Base-by-base conservation (phyloP, 2,329 filamentous ascomycete genomes). In the Teratosphaeria viscida region DNA sequence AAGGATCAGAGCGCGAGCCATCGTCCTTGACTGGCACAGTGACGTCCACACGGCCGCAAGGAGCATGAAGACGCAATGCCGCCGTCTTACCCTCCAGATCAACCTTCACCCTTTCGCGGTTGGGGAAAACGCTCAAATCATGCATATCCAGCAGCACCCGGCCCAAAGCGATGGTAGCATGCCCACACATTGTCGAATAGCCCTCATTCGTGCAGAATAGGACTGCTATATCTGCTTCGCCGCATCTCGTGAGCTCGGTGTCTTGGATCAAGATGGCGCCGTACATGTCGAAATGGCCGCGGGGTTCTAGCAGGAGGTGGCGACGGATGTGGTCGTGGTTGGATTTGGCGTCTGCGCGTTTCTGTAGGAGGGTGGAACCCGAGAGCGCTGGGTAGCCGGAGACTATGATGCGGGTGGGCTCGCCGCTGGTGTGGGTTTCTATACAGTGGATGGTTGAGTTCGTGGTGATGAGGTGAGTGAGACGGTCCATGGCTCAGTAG, bases 251-350 rank as follows among this genome's bases (percentile, higher is more conserved):
- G 6, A 55, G 52, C n/a, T 78, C 78, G 4, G 78, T 79, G 23
- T 74, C 70, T 0, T 66, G 72, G 1, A 68, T 63, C 52, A 81
- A 68, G 29, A 81, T 72, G 5, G 78, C 78, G 2, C 79, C 79
- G 61, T 81, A 81, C 79, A 81, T 81, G 59, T 78, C 79, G 14
- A 70, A 69, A 63, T 81, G 79, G 14, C 78, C 79, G 37, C 78
- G 74, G 5, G 79, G 79, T 61, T 81, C 79, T 4, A 76, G 70
- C 65, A 79, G 76, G 12, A 79, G 64, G 3, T 71, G 67, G 8
- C 67, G 67, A 1, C 78, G 76, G 60, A 79, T 54, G 19, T 64
- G 60, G 47, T 69, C 65, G 34, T 66, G 59, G 4, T 62, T 32
- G 32, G 57, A 52, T 43, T 60, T 63, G 11, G 63, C 61, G 62